phyloP scores from a whole-genome alignment of 2,329 filamentous ascomycete genomes.

The Pestalotiopsis sp. region DNA sequence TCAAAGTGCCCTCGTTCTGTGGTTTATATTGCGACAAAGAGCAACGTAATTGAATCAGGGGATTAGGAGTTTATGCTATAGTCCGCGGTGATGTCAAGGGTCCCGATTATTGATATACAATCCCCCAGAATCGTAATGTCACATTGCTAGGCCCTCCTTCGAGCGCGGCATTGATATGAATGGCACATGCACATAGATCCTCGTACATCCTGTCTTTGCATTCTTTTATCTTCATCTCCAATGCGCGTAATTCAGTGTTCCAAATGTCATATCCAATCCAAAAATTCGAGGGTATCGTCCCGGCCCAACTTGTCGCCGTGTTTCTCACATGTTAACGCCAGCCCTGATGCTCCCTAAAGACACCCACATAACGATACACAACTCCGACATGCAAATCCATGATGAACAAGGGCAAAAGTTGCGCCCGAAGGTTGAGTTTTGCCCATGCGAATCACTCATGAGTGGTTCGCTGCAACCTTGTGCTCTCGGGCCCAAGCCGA shows the following conservation, averaged over 20 bases:
- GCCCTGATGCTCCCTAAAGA: not conserved
- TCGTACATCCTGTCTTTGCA: no score
- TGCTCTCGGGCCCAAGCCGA: not conserved
- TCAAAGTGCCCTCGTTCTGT: no score
- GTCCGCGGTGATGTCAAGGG: no score
- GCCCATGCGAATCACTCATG: not conserved
- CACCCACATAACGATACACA: not conserved
- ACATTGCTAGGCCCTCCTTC: no score
- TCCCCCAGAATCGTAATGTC: no score
- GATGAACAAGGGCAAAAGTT: not conserved
- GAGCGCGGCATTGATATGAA: no score
- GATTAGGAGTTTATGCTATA: no score
- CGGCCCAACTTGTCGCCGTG: not conserved
- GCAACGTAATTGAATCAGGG: no score
- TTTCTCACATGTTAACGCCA: not conserved
- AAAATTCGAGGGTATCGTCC: conserved; percentile 1
- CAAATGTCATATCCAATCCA: not conserved
- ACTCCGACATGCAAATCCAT: not conserved
- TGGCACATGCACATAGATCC: no score
- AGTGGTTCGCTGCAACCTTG: not conserved
- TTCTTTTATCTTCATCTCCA: not conserved
- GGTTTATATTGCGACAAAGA: no score
- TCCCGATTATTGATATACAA: no score
- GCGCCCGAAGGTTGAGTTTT: not conserved
- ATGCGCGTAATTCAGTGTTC: not conserved